Conservation (phyloP, 345 rosid genomes). For the Corchorus olitorius region DNA sequence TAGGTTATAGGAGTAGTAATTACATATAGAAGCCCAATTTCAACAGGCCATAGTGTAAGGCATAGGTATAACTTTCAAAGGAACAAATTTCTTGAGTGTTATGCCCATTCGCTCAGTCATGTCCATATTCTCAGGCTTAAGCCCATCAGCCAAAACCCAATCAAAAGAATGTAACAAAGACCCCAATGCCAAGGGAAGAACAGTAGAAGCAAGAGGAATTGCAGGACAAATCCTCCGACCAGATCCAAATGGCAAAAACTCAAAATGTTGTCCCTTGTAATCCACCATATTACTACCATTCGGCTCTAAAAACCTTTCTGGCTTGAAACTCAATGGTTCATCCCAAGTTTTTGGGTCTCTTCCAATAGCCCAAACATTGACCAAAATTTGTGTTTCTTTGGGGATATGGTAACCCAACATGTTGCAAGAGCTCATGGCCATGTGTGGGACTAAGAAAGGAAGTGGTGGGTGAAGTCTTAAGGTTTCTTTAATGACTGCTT, state of each 20-base stretch:
- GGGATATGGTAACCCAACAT: constrained; percentile 60
- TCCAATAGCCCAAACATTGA: constrained; percentile 68
- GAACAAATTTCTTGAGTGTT: constrained; percentile 55
- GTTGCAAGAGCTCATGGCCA: constrained; percentile 61
- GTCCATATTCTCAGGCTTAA: constrained; percentile 51
- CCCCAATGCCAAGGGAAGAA: constrained; percentile 65
- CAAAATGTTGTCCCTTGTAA: constrained; percentile 64
- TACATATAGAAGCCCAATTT: not conserved
- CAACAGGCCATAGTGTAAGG: constrained; percentile 23
- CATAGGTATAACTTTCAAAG: constrained; percentile 57
- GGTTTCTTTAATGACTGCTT: constrained; percentile 75
- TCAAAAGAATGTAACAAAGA: constrained; percentile 57
- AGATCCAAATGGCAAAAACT: constrained; percentile 75
- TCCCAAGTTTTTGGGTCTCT: constrained; percentile 65
- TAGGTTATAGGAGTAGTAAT: too few species aligned
- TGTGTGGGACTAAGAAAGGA: constrained; percentile 80
- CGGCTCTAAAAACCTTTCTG: constrained; percentile 61
- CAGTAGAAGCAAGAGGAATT: constrained; percentile 58
- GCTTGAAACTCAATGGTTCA: constrained; percentile 51
- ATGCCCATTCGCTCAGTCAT: constrained; percentile 71
- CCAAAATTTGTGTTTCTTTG: constrained; percentile 68
- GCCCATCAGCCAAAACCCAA: constrained; percentile 51
- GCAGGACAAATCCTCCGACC: constrained; percentile 87
- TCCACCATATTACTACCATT: constrained; percentile 29
- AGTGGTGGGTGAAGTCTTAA: constrained; percentile 74